phyloP scores from a whole-genome alignment of 2,329 filamentous ascomycete species.

The Sporothrix pseudoabietina region DNA sequence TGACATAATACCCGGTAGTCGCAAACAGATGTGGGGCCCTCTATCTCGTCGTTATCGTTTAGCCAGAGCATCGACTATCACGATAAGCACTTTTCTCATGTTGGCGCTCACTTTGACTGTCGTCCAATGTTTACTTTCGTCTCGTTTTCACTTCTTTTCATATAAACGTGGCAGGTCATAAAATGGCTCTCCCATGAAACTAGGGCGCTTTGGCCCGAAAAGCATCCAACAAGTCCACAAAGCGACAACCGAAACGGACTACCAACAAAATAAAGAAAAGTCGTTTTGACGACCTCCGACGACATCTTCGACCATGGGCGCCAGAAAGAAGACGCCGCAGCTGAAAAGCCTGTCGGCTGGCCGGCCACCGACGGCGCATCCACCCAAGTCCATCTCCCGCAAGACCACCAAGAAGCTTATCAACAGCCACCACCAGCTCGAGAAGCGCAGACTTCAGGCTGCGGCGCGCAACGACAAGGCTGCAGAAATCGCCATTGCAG shows the following conservation, averaged over 20 bases:
- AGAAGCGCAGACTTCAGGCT: conserved; percentile 64
- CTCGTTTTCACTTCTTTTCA: not conserved
- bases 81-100: conserved; percentile 18
- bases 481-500: conserved; percentile 50
- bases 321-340: conserved; percentile 47
- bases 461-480: conserved; percentile 55
- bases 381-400: conserved; percentile 61
- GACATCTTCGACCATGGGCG: conserved; percentile 48
- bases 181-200: not conserved
- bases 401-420: conserved; percentile 67
- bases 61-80: not conserved
- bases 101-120: not conserved
- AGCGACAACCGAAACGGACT: not conserved
- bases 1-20: not conserved
- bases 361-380: conserved; percentile 58
- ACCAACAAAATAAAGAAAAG: not conserved
- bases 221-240: not conserved
- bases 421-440: conserved; percentile 65
- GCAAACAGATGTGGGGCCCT: not conserved
- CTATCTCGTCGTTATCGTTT: not conserved
- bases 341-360: conserved; percentile 54
- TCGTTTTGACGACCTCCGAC: not conserved
- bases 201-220: not conserved
- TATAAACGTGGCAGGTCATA: not conserved
- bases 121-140: conserved; percentile 16